A percentile compares a stretch with the other conserved stretches of the same genome.
phyloP scores from a whole-genome alignment of 73 alveolate species.

The Durusdinium trenchii region DNA sequence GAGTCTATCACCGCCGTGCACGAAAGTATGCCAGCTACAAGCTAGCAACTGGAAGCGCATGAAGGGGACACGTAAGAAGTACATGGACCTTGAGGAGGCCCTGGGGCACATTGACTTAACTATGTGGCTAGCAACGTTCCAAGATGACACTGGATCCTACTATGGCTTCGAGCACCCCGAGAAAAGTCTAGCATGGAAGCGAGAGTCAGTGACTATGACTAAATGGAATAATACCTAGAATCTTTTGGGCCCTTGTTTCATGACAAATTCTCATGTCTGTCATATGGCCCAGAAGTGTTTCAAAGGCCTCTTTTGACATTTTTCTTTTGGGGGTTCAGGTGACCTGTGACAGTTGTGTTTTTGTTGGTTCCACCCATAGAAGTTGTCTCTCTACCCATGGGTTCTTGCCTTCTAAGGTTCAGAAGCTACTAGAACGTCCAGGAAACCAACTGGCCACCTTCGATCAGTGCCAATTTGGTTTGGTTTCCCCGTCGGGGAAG shows the following conservation, averaged over 20 bases:
- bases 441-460: not conserved
- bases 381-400: not conserved
- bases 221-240: not conserved
- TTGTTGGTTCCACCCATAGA: not conserved
- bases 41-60: not conserved
- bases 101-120: not conserved
- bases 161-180: constrained; percentile 31
- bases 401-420: not conserved
- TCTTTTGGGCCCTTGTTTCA: not conserved
- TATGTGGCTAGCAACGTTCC: not conserved
- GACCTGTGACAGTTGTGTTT: not conserved
- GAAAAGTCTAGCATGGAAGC: not conserved
- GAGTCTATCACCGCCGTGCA: not conserved
- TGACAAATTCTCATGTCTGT: not conserved
- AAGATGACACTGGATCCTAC: not conserved
- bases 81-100: not conserved
- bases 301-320: not conserved
- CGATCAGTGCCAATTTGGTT: constrained; percentile 7
- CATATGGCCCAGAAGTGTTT: not conserved
- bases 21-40: not conserved
- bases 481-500: not conserved
- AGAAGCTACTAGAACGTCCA: no score
- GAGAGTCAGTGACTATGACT: not conserved
- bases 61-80: not conserved
- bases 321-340: not conserved